Base-by-base conservation (phyloP, 352 stramenopile genomes). In the Pythium dissotocum region DNA sequence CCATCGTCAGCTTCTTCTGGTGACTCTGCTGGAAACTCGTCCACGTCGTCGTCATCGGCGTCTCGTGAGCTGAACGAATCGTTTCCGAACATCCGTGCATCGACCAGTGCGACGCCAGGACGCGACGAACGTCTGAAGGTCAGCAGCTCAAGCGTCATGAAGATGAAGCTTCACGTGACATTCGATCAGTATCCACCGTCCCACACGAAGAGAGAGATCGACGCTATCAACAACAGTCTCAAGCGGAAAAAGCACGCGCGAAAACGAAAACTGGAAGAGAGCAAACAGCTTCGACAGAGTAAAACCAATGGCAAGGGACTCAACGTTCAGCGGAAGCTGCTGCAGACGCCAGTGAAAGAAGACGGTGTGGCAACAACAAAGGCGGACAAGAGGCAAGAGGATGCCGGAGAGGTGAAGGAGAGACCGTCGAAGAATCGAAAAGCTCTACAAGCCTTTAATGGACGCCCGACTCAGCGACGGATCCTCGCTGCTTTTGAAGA, bases 191-290 rank as follows among this genome's bases (percentile, higher is more conserved):
- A 67, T 24, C 71, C 75, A n/a, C 63, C 72, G 7, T 78, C 73
- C 38, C 76, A 89, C 38, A 76, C 79, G 2, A 87, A 87, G 44
- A 81, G 82, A 21, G 79, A 92, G 33, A 88, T 94, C 14, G 79
- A 90, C 44, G 80, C 84, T 2, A 95, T 95, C 69, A 95, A 95
- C 70, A 89, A 93, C 64, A 91, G 78, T 38, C 70, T 95, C 44
- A 90, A 88, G 49, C 75, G 81, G 18, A 90, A 89, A 61, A 82
- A 77, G 42, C 72, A 87, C 12, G 67, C 73, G 56, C 74, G 82
- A 21, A 86, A 87, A 49, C 77, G 83, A 30, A 90, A 90, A 73
- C 51, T 78, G 14, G 78, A 91, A 2, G 81, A 85, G 3, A 77
- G 40, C 14, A 66, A 75, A 32, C 40, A 54, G 14, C 46, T 32